Percentiles rank a stretch among this genome's conserved stretches.
phyloP scores from a whole-genome alignment of 2,329 filamentous ascomycete species.

The Calonectria leucothoes region DNA sequence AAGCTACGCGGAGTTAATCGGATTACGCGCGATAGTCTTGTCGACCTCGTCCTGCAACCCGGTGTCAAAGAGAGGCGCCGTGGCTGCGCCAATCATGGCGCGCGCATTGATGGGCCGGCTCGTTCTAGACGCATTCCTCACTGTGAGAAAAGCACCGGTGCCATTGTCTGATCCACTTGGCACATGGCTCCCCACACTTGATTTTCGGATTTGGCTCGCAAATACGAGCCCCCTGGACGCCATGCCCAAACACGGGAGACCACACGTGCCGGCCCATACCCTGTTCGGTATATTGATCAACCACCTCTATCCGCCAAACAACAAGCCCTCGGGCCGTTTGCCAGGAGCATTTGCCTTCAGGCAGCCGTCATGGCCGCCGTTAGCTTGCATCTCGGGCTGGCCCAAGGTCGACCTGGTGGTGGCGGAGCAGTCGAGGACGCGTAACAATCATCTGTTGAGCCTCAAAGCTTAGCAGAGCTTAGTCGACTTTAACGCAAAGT shows the following conservation, averaged over 20 bases:
- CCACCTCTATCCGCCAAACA: neutral
- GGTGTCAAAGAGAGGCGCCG: neutral
- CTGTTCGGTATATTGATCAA: neutral
- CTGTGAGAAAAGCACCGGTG: neutral
- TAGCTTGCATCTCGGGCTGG: neutral
- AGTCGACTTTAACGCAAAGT: neutral
- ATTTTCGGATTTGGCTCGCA: slow-evolving; percentile 7
- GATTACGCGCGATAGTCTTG: neutral
- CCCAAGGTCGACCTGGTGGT: neutral
- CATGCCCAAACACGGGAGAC: neutral
- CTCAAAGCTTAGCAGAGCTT: slow-evolving; percentile 8
- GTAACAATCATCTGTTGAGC: neutral
- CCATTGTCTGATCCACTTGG: neutral
- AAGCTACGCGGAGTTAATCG: slow-evolving; percentile 2
- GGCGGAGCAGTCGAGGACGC: slow-evolving; percentile 1
- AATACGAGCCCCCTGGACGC: neutral
- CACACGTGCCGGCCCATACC: neutral
- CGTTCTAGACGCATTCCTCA: neutral
- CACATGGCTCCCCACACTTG: neutral
- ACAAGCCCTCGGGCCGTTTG: neutral
- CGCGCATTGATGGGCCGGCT: neutral
- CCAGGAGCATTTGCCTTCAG: neutral
- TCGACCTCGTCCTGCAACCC: neutral
- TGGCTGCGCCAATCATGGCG: neutral
- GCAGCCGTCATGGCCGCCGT: neutral